Evolutionary conservation across 768 basidiomycete genomes (phyloP).

Genomic region (Serendipita sp.): DNA sequence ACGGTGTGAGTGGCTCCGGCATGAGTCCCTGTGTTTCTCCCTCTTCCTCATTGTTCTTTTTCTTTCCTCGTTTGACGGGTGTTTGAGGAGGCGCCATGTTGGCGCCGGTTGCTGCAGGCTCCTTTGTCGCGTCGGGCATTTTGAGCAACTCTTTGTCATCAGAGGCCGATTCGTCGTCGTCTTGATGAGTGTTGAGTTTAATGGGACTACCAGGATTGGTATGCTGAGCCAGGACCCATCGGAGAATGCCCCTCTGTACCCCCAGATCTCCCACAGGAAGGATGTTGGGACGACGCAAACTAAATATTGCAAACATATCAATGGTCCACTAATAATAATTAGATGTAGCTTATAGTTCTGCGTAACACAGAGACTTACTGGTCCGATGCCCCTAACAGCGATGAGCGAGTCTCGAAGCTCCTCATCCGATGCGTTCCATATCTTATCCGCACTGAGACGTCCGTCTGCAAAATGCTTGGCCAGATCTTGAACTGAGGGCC

Average conservation of each 20-base stretch:
- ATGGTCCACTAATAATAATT: constrained; percentile 40
- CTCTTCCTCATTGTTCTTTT: not conserved
- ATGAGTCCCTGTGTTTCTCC: not conserved
- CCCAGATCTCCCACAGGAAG: constrained; percentile 70
- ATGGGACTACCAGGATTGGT: constrained; percentile 16
- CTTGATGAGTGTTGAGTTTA: not conserved
- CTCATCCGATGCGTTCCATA: constrained; percentile 58
- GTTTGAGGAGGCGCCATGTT: constrained; percentile 18
- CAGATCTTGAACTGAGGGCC: constrained; percentile 51
- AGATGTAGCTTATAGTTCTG: not conserved
- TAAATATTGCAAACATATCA: constrained; percentile 91
- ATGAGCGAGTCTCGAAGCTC: constrained; percentile 61
- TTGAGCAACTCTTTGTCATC: not conserved
- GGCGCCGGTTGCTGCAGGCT: constrained; percentile 2
- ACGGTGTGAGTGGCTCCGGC: constrained; percentile 52
- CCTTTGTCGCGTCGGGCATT: not conserved
- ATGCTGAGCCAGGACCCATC: constrained; percentile 54
- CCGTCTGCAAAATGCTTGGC: constrained; percentile 71
- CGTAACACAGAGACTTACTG: constrained; percentile 26
- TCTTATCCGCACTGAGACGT: constrained; percentile 53
- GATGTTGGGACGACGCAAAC: constrained; percentile 68
- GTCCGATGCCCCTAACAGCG: constrained; percentile 66
- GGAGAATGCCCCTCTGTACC: constrained; percentile 56
- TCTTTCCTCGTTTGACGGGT: constrained; percentile 18
- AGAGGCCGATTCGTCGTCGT: not conserved